A percentile compares a stretch with the other conserved stretches of the same genome.
These are phyloP conservation scores for Umbellularia californica DNA, from an alignment of 164 flowering plant genomes.

Conservation along the genomic window DNA sequence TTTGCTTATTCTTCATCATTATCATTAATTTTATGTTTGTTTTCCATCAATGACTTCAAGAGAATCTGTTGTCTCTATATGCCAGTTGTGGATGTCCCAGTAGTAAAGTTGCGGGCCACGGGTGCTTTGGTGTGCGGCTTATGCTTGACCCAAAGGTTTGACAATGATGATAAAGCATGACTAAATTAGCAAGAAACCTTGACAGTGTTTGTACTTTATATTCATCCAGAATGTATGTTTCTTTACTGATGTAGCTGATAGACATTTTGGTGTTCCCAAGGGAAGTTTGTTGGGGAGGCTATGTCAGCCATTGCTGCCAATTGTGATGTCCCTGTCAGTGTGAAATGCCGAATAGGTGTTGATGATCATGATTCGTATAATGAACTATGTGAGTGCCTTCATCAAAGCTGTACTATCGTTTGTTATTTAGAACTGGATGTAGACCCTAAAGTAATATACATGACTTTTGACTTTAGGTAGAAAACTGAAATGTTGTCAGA, in stretches of 20 bases:
- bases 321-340: slow-evolving; percentile 82
- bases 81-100: slow-evolving; percentile 98
- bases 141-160: slow-evolving; percentile 92
- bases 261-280: slow-evolving; percentile 35
- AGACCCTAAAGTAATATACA: neutral
- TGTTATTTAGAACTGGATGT: neutral
- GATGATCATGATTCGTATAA: slow-evolving; percentile 91
- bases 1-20: neutral
- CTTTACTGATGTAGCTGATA: slow-evolving; percentile 28
- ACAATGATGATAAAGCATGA: neutral
- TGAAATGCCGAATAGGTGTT: slow-evolving; percentile 94
- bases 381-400: slow-evolving; percentile 73
- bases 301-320: slow-evolving; percentile 93
- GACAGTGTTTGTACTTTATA: neutral
- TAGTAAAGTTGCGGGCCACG: slow-evolving; percentile 91
- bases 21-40: too few relatives aligned
- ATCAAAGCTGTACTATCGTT: neutral
- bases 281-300: slow-evolving; percentile 94
- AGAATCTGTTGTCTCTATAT: slow-evolving; percentile 6
- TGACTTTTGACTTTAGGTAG: neutral
- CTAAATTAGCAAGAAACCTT: neutral
- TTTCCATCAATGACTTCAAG: neutral
- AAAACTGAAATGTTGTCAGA: neutral
- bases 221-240: slow-evolving; percentile 6
- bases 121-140: slow-evolving; percentile 90